Base-by-base conservation (phyloP, 2,329 filamentous ascomycete species). In the Calonectria pseudoreteaudii region DNA sequence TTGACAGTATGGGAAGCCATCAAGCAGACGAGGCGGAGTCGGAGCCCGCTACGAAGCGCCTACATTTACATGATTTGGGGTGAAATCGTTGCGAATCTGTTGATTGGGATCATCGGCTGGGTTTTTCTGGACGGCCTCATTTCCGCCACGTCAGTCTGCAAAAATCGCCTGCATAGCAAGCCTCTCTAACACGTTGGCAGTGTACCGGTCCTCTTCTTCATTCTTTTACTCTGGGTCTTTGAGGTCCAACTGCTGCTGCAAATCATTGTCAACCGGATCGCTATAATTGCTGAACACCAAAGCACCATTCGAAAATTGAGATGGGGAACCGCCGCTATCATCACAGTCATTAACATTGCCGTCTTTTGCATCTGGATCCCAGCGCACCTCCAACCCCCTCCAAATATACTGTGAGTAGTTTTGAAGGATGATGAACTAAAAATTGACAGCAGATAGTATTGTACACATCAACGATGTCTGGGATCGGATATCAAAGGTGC, bases 301-400 rank as follows among this genome's bases (percentile, higher is more conserved):
- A 80, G 77, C 0, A 85, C 84, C 3, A 84, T 87, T 7, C 30
- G 66, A 0, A 81, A 77, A n/a, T 75, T 91, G 31, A 90, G 90
- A 81, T 89, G 86, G 86, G 83, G 84, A 1, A 86, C 86, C 0
- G 83, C 87, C 0, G 56, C 81, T 1, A 14, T 87, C 6, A 88
- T 91, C 60, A 87, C 86, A 1, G 30, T 81, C 13, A 87, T 91
- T 75, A 90, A 91, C 66, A 85, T 91, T 28, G 85, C 85, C 1
- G 89, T 91, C 20, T 90, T 89, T 71, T 84, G 81, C 66, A 89
- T 90, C 64, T 91, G 87, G 85, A 89, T 91, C 16, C 89, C 89
- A 0, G 81, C 88, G 1, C 86, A 88, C 47, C 75, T 76, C 0
- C 66, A 74, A 0, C 84, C 88, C 3, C 85, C 87, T 0, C 80